Base-by-base conservation (phyloP, 179 eudicot species). In the Drosera spatulata region DNA sequence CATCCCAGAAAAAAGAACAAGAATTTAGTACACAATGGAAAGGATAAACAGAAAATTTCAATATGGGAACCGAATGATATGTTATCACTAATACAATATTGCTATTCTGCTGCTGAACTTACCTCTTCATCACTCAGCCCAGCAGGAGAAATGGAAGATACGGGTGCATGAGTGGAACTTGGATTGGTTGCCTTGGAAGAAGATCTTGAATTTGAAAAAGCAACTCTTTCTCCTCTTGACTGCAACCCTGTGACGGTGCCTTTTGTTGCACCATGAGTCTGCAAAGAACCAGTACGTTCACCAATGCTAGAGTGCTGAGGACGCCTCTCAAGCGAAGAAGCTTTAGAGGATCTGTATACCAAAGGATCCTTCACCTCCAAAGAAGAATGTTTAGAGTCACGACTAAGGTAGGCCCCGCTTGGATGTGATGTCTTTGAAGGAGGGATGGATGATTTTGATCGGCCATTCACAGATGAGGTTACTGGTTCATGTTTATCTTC, bases 111-210 rank as follows among this genome's bases (percentile, higher is more conserved):
- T 22, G 33, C 33, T 22, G 33, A 50, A 13, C 67, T 53, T 42
- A 90, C 99, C 99, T 94, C 96, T 80, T 94, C 99, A 70, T 94
- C 99, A 70, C 97, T 93, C 66, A 93, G 75, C 65, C 78, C 74
- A 54, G 95, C 79, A 69, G 96, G 75, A 71, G 82, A 46, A 75
- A 47, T 86, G 47, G 91, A 65, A 50, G 88, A 63, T 63, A 79
- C 82, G 59, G 81, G 69, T 71, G 78, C 69, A 53, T 80, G 77
- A 69, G 77, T 71, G 37, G 60, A 64, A 53, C 76, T 47, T 56
- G 85, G 59, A 70, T 75, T 74, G 62, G 72, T 75, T 46, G 75
- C 69, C 76, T 75, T 88, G 60, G 78, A 67, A 58, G 83, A 69
- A 47, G 77, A 63, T 62, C 78, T 86, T 15, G 60, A 44, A 72